Evolutionary conservation across 768 basidiomycete genomes (phyloP).

Genomic region (Infundibulicybe gibba): DNA sequence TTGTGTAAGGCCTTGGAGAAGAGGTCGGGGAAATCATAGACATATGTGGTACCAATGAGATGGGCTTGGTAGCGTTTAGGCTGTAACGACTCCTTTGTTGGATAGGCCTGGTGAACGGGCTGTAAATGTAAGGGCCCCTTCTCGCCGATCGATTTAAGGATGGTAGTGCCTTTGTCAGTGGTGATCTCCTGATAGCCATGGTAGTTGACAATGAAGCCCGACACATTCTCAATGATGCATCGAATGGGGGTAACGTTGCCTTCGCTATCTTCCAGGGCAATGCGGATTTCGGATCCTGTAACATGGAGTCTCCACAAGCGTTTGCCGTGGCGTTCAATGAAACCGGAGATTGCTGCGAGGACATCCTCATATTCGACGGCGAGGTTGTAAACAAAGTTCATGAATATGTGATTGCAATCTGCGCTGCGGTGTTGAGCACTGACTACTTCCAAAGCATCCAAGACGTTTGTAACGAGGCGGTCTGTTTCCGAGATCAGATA

Average conservation of each 20-base stretch:
- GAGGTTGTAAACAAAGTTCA: constrained; percentile 98
- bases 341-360: constrained; percentile 94
- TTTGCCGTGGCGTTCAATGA: constrained; percentile 98
- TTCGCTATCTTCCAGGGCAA: constrained; percentile 90
- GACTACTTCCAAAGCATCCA: constrained; percentile 95
- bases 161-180: constrained; percentile 92
- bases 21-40: constrained; percentile 98
- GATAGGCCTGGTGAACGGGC: constrained; percentile 89
- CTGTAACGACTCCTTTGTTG: constrained; percentile 97
- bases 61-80: constrained; percentile 99
- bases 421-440: constrained; percentile 86
- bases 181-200: constrained; percentile 97
- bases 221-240: constrained; percentile 97
- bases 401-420: constrained; percentile 97
- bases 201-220: constrained; percentile 98
- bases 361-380: constrained; percentile 96
- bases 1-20: constrained; percentile 97
- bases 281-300: constrained; percentile 95
- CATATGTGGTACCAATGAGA: constrained; percentile 96
- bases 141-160: constrained; percentile 96
- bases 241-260: constrained; percentile 96
- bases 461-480: constrained; percentile 87
- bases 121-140: constrained; percentile 96
- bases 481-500: constrained; percentile 99
- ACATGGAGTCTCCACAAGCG: constrained; percentile 97